A percentile compares a stretch with the other conserved stretches of the same genome.
These are phyloP conservation scores for Imleria badia DNA, from an alignment of 768 basidiomycete genomes.

Conservation along the genomic window DNA sequence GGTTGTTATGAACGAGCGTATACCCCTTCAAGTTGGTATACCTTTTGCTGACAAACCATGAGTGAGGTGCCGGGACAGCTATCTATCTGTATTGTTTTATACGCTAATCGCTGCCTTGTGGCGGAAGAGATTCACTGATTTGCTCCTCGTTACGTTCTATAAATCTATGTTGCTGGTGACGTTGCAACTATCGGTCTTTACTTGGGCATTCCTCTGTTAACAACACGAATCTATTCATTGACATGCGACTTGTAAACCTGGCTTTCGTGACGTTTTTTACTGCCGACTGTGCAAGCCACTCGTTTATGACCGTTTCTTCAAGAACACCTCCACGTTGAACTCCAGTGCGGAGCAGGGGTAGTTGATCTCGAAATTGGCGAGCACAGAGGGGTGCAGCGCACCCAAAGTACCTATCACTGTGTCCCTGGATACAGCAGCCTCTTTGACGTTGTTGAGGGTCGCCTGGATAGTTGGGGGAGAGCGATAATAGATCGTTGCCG, in stretches of 20 bases:
- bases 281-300: neutral
- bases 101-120: constrained; percentile 20
- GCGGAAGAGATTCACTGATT: constrained; percentile 8
- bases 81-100: constrained; percentile 17
- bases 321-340: constrained; percentile 94
- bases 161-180: neutral
- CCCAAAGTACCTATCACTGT: constrained; percentile 85
- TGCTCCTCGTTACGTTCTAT: constrained; percentile 9
- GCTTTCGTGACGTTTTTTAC: neutral
- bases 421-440: constrained; percentile 51
- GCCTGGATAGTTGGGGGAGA: constrained; percentile 35
- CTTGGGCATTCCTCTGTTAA: neutral
- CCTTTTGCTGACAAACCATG: neutral
- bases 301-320: constrained; percentile 47
- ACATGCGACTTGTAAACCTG: constrained; percentile 4
- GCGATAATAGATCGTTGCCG: constrained; percentile 89
- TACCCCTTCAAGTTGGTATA: neutral
- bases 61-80: neutral
- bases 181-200: neutral
- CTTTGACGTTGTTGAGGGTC: constrained; percentile 44
- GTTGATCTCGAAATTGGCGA: constrained; percentile 90
- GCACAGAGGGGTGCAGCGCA: constrained; percentile 88
- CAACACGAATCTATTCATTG: constrained; percentile 2
- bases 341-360: constrained; percentile 96
- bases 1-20: constrained; percentile 47